A percentile compares a stretch with the other conserved stretches of the same genome.
phyloP scores from a whole-genome alignment of 352 stramenopile genomes.

The Phytopythium vexans region DNA sequence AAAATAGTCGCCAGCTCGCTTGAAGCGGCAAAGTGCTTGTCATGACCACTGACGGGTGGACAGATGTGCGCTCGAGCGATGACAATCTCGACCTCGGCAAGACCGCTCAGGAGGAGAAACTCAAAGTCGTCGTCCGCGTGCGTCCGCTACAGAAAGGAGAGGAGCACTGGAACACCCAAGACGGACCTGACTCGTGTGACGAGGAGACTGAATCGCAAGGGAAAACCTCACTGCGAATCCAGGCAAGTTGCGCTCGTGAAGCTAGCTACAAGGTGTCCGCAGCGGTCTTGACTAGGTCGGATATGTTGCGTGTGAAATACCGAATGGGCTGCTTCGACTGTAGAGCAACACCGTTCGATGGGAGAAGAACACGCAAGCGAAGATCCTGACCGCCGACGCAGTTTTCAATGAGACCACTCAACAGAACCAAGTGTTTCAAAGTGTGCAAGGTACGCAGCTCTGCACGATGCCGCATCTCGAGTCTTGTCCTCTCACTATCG shows the following conservation, averaged over 20 bases:
- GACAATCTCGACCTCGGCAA: too few species aligned
- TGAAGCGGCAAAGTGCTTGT: too few species aligned
- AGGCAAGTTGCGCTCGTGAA: conserved; percentile 13
- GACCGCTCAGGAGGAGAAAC: conserved; percentile 53
- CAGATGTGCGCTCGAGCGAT: too few species aligned
- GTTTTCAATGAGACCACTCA: conserved; percentile 35
- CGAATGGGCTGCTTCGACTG: too few species aligned
- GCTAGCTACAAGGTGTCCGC: not conserved
- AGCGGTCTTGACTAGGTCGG: too few species aligned
- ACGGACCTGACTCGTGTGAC: not conserved
- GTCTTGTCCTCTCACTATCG: too few species aligned
- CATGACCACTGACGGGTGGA: too few species aligned
- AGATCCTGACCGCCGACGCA: conserved; percentile 48
- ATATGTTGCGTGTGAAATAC: not conserved
- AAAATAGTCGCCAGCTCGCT: too few species aligned
- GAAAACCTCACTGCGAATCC: conserved; percentile 26
- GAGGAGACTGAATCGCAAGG: not conserved
- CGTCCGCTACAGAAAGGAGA: conserved; percentile 51
- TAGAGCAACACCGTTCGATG: conserved; percentile 46
- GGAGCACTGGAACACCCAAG: conserved; percentile 26
- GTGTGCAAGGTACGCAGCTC: conserved; percentile 41
- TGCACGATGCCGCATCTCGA: too few species aligned
- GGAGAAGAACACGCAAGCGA: conserved; percentile 69
- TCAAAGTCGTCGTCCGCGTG: conserved; percentile 64
- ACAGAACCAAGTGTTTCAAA: conserved; percentile 47